Evolutionary conservation across 1,284 basidiomycete species (phyloP), one percentile per base, ranked within the genome.

Genomic region (Porodaedalea pini): DNA sequence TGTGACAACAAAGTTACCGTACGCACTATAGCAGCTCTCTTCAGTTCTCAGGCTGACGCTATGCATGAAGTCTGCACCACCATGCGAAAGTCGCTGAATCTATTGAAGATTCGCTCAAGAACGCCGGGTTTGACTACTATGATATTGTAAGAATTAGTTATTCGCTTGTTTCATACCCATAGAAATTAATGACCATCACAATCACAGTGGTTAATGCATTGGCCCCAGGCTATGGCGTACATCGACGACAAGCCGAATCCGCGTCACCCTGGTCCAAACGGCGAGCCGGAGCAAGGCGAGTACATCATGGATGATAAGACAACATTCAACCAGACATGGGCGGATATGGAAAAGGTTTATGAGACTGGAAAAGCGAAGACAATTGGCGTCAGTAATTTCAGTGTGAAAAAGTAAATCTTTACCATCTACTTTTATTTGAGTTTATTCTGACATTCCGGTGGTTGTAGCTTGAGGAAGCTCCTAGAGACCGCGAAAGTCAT

Each of bases 321-420:
- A 57, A 71, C 73, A 31, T 71, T 79, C 61, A 68, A 68, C 57
- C 69, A 81, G 51, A 80, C 79, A 0, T 83, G 80, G 80, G 67
- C 68, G 25, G 73, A 76, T 56, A 79, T 80, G 78, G 81, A 81
- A 68, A 74, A 72, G 56, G 59, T 76, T 0, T 67, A 73, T 49
- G 69, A 61, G 29, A 70, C 67, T 11, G 75, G 75, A 47, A 78
- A 76, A 67, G 75, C 74, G 43, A 74, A 73, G 65, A 73, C 77
- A 2, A 81, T 81, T 59, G 79, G 78, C 8, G 66, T 60, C 63
- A 55, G 65, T 47, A 51, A 56, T 31, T 49, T 59, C 51, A 52
- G 58, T 34, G 54, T 56, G 3, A 60, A 60, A 21, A 60, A 56
- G 58, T 60, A 21, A 19, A 54, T 56, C 13, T 39, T 32, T 55